phyloP scores from a whole-genome alignment of 2,329 filamentous ascomycete species.

The Pseudofabraea citricarpa region DNA sequence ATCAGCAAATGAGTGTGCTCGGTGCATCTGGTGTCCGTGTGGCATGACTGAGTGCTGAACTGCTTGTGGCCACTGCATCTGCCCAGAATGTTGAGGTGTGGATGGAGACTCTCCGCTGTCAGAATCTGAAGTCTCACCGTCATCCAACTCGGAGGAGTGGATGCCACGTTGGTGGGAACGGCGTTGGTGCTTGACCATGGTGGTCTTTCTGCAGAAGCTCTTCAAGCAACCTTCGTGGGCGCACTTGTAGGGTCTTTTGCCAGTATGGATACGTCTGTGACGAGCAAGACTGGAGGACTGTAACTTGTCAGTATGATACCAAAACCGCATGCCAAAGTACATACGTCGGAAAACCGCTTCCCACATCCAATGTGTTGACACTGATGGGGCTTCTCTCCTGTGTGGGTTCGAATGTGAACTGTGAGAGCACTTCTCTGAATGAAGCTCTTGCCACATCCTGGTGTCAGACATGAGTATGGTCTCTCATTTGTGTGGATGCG shows the following conservation, averaged over 20 bases:
- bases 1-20: slow-evolving; percentile 50
- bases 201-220: slow-evolving; percentile 67
- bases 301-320: slow-evolving; percentile 9
- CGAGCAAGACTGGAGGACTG: slow-evolving; percentile 31
- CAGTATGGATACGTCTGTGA: slow-evolving; percentile 68
- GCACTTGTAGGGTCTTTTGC: slow-evolving; percentile 64
- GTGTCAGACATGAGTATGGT: slow-evolving; percentile 56
- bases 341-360: slow-evolving; percentile 66
- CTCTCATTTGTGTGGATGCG: slow-evolving; percentile 69
- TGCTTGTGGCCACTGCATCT: slow-evolving; percentile 46
- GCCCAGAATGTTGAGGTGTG: slow-evolving; percentile 47
- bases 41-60: slow-evolving; percentile 32
- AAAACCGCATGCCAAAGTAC: slow-evolving; percentile 23
- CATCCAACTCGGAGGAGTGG: slow-evolving; percentile 44
- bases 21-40: slow-evolving; percentile 32
- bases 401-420: slow-evolving; percentile 67
- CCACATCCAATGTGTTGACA: slow-evolving; percentile 62
- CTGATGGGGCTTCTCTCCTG: slow-evolving; percentile 66
- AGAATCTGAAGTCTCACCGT: slow-evolving; percentile 30
- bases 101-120: slow-evolving; percentile 49
- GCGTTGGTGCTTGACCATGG: slow-evolving; percentile 64
- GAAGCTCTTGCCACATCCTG: slow-evolving; percentile 64
- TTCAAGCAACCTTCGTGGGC: slow-evolving; percentile 36
- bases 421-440: slow-evolving; percentile 67
- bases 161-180: slow-evolving; percentile 55